Conservation (phyloP, 169 alveolate species). For the Pseudocohnilembus persalinus region DNA sequence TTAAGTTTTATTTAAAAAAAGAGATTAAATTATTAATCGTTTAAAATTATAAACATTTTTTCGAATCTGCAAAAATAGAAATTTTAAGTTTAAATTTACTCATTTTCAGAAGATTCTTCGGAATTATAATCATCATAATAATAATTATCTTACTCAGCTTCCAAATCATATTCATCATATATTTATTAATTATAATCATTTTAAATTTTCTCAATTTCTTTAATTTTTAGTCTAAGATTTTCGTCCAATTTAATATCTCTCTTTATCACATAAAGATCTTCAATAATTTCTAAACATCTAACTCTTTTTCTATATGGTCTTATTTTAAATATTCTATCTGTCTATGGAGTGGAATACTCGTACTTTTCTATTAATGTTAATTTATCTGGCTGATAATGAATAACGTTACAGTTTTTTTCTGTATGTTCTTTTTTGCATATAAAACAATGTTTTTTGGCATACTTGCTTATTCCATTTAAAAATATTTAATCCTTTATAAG, state of each 20-base stretch:
- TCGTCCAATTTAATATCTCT: background rate
- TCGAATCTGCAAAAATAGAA: too few species aligned
- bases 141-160: too few species aligned
- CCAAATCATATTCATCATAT: background rate
- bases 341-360: background rate
- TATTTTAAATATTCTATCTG: background rate
- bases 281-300: background rate
- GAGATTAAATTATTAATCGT: background rate
- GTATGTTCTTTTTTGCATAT: background rate
- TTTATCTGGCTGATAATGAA: background rate
- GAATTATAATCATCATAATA: background rate
- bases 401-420: background rate
- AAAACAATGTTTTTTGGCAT: background rate
- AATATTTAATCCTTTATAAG: background rate
- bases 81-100: background rate
- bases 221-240: background rate
- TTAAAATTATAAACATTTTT: too few species aligned
- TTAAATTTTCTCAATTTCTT: background rate
- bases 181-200: too few species aligned
- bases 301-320: background rate
- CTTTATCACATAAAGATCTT: background rate
- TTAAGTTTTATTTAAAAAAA: background rate
- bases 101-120: background rate
- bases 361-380: background rate
- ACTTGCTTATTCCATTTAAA: background rate